Conservation (phyloP, 2,329 filamentous ascomycete species). For the Fusarium brevicatenulatum region DNA sequence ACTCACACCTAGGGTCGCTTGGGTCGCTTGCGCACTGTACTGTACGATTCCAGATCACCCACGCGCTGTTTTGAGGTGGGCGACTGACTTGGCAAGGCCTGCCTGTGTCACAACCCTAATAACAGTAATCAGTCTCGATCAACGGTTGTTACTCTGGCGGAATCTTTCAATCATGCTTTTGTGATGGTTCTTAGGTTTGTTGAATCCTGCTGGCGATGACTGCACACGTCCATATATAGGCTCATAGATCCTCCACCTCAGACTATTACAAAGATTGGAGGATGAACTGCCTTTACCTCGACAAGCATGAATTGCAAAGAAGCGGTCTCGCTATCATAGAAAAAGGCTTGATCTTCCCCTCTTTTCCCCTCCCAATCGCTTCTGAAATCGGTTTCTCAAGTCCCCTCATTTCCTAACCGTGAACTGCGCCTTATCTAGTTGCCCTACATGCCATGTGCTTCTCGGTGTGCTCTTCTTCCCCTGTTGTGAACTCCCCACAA, state of each 20-base stretch:
- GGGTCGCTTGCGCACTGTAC: constrained; percentile 35
- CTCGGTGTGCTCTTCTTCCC: constrained; percentile 20
- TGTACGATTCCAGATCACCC: constrained; percentile 41
- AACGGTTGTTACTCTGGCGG: not conserved
- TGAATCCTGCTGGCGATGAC: not conserved
- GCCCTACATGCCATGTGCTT: constrained; percentile 24
- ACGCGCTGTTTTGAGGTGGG: constrained; percentile 33
- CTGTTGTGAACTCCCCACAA: constrained; percentile 37
- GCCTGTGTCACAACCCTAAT: constrained; percentile 36
- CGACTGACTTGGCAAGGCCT: constrained; percentile 40
- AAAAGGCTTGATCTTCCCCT: constrained; percentile 16
- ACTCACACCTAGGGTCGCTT: constrained; percentile 10
- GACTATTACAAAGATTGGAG: not conserved
- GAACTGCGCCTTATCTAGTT: constrained; percentile 30
- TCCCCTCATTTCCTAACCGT: constrained; percentile 15
- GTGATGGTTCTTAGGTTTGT: not conserved
- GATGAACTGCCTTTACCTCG: not conserved
- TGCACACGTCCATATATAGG: not conserved
- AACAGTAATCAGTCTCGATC: constrained; percentile 5
- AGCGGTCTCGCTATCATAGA: constrained; percentile 1
- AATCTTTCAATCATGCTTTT: constrained; percentile 7
- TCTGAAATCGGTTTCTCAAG: constrained; percentile 8
- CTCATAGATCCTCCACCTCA: not conserved
- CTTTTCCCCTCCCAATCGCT: constrained; percentile 21
- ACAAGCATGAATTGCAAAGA: not conserved